Evolutionary conservation across 768 basidiomycete genomes (phyloP), one percentile per base, ranked within the genome.

Genomic region (Arthromyces matolae): DNA sequence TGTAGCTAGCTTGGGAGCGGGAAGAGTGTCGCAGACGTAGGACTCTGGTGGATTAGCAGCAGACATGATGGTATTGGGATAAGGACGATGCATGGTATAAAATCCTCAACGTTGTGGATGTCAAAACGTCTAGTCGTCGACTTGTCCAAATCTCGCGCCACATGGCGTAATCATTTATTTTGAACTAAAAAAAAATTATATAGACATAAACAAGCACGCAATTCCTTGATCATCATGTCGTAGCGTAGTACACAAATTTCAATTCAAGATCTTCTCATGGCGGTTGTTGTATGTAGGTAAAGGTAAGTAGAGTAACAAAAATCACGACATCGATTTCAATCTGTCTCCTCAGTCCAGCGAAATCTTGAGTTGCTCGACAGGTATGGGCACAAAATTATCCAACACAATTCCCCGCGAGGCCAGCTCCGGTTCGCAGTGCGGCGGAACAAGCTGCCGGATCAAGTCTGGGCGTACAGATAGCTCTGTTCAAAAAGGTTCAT

Each of bases 391-490:
- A 75, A 97, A 98, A 56, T 80, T 83, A 63, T 94, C 84, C 67
- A 97, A 69, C 65, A 86, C 80, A 72, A 97, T 90, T 38, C 83
- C 83, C 70, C 90, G 83, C 56, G 80, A 84, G 70, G 78, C 80
- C 67, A 99, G 81, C 76, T 91, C 92, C 56, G 83, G 71, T 79
- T 97, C 93, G 69, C 84, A 87, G 71, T 92, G 84, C 59, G 81
- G 72, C 45, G 96, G 96, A 47, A 98, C 93, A 44, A 99, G 82
- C 71, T 84, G 83, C 55, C 83, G 84, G 68, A 89, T 95, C 59
- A 99, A 72, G 64, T 97, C 96, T 44, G 96, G 95, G 54, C 93
- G 86, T 60, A 96, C 86, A 45, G 95, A 98, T 33, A 99, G 80
- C 72, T 99, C 96, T 94, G 73, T 16, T 37, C 37, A 28, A 16